Conservation (phyloP, 129 eudicot genomes). For the Deinandra increscens region DNA sequence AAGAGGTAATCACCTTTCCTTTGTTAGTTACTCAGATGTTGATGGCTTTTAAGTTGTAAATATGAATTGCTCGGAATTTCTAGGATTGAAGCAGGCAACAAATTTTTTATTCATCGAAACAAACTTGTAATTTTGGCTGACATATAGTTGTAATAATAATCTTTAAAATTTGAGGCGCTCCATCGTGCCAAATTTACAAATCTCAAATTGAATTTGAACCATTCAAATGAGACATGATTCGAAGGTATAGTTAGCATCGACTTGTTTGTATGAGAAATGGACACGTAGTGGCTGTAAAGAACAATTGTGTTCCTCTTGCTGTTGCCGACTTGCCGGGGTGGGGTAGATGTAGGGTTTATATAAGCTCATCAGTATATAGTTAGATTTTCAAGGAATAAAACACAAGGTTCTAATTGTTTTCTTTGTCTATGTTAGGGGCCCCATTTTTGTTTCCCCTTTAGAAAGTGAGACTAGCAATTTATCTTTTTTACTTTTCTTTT, state of each 20-base stretch:
- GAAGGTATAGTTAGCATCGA: not conserved
- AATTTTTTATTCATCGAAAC: not conserved
- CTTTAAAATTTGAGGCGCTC: not conserved
- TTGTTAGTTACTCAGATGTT: not conserved
- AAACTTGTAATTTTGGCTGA: not conserved
- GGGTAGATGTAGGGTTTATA: not conserved
- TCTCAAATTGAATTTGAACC: not conserved
- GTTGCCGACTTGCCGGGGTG: not conserved
- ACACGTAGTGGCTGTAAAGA: not conserved
- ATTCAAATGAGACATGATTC: not conserved
- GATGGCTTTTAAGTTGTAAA: not conserved
- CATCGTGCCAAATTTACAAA: not conserved
- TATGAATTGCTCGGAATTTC: no score
- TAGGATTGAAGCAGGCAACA: not conserved
- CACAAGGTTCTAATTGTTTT: not conserved
- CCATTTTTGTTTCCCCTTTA: not conserved
- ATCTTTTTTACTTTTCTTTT: not conserved
- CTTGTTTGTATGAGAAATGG: not conserved
- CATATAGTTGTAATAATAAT: not conserved
- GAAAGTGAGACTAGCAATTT: not conserved
- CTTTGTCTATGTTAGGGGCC: not conserved
- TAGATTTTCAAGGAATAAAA: not conserved
- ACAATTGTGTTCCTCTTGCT: not conserved
- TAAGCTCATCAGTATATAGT: not conserved
- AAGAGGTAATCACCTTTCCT: slow-evolving; percentile 47